Evolutionary conservation across 2,329 filamentous ascomycete species (phyloP), one percentile per base, ranked within the genome.

Genomic region (Drechslerella coelobrocha): DNA sequence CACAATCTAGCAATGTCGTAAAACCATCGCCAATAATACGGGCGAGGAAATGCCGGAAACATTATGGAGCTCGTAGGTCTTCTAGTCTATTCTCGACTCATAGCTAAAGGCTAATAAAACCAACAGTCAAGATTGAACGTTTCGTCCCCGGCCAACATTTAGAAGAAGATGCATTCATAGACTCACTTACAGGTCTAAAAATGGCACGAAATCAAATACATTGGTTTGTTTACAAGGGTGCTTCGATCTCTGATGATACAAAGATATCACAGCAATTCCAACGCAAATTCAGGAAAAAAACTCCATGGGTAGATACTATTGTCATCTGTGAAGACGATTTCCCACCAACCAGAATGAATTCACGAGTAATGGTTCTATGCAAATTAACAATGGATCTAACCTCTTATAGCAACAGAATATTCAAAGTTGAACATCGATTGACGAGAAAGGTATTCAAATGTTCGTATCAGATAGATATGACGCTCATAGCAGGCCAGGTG

Each of bases 61-160:
- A 66, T 53, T 75, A 74, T 54, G 73, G 73, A 53, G 73, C 73
- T 23, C 57, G 65, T 61, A 59, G 48, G 59, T 47, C 12, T 27
- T 10, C 37, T 2, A 23, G 29, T 10, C 43, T 31, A 1, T 37
- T 34, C 17, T 29, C 19, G 21, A 54, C 17, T 21, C 2, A 24
- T 17, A 3, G 5, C 2, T 12, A 8, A 24, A n/a, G n/a, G n/a
- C 55, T 59, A 55, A 55, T 9, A 21, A 7, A 56, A n/a, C 9
- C 12, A 24, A 51, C 24, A 68, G 63, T 68, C 27, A 68, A 61
- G 63, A 68, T 68, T 10, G 55, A 55, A 4, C 63, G 61, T 27
- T 68, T 68, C 24, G 48, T 68, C 14, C 63, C 63, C 7, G 63
- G 63, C 31, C 50, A 61, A 14, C 63, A 68, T 31, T 50, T 68